Evolutionary conservation across 495 filamentous ascomycete species (phyloP).

Genomic region (Umbilicaria muhlenbergii): DNA sequence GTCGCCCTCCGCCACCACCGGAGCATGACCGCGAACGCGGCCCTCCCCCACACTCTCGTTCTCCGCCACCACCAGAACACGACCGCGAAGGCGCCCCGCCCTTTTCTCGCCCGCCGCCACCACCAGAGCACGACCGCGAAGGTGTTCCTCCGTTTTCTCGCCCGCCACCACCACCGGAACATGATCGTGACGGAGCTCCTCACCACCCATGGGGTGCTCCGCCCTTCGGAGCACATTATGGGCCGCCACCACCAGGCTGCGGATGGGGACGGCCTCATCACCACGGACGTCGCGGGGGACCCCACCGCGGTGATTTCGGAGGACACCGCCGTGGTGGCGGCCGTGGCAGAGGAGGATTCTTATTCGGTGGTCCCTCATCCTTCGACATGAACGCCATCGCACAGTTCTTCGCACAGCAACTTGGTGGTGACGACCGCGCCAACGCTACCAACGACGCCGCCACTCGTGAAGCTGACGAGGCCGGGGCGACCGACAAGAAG

Average conservation of each 20-base stretch:
- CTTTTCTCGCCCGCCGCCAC: no score
- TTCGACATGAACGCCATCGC: conserved; percentile 23
- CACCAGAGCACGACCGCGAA: background rate
- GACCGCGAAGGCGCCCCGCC: no score
- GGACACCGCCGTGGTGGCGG: conserved; percentile 6
- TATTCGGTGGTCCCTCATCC: conserved; percentile 4
- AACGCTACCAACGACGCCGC: conserved; percentile 15
- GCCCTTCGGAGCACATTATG: background rate
- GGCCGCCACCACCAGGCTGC: background rate
- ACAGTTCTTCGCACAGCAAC: conserved; percentile 16
- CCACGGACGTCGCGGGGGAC: background rate
- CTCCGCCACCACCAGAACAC: no score
- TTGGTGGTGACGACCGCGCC: conserved; percentile 24
- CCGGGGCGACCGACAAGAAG: conserved; percentile 5
- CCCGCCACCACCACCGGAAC: no score
- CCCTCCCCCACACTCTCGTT: background rate
- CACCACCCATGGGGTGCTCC: background rate
- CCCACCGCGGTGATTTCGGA: conserved; percentile 8
- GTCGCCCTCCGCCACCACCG: conserved; percentile 6
- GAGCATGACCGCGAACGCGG: background rate
- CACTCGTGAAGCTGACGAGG: conserved; percentile 12
- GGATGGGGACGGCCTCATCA: background rate
- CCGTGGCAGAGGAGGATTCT: conserved; percentile 6
- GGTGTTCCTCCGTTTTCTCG: background rate
- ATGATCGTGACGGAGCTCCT: background rate